Evolutionary conservation across 164 flowering plant genomes (phyloP), one percentile per base, ranked within the genome.

Genomic region (Chimonanthus salicifolius): DNA sequence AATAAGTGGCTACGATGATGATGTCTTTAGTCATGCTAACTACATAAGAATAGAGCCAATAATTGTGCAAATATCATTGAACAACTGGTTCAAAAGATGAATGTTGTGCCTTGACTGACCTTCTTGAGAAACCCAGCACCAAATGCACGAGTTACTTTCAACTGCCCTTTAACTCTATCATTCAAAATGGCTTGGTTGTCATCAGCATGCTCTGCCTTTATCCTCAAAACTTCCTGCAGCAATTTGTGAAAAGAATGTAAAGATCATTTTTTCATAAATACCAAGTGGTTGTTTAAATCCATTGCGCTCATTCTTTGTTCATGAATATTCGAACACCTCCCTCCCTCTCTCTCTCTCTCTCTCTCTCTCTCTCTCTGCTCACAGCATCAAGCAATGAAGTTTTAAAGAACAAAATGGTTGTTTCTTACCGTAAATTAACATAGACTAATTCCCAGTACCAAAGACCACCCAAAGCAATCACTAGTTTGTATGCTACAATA

Each of bases 101-200:
- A n/a, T 11, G 16, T 5, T 54, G 16, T 54, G 16, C 47, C 66
- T 7, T 62, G 9, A 81, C 85, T 72, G 16, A 88, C 92, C 87
- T 86, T 76, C 80, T 87, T 88, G 67, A 88, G 84, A 78, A 87
- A 88, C 9, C 84, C 89, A 60, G 92, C 92, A 54, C 92, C 90
- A 80, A 88, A 88, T 62, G 92, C 92, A 76, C 92, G 83, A 44
- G 89, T 85, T n/a, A 88, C 92, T 68, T 88, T 88, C 70, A 88
- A 76, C 78, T 83, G 88, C n/a, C 92, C 92, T 77, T 88, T 86
- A 74, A 89, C 90, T 75, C 92, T 77, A 83, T 80, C 85, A 77
- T 89, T 89, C 43, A 85, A 69, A 65, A 89, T 79, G 46, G 89
- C 82, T 76, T 83, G 86, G 74, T 71, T 67, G 70, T 87, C 92